Base-by-base conservation (phyloP, 345 rosid genomes). In the Sonneratia caseolaris region DNA sequence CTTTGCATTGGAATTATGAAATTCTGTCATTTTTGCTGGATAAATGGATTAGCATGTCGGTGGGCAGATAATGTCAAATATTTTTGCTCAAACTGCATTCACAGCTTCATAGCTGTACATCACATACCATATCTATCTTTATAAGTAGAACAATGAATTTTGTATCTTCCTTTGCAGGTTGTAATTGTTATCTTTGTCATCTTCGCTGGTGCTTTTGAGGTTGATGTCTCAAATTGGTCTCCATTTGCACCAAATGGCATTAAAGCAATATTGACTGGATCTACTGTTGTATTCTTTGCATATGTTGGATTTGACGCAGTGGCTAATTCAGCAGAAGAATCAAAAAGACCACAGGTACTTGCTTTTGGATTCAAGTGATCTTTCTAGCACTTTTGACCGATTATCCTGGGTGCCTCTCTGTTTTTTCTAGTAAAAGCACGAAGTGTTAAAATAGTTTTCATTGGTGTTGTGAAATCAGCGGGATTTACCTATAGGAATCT, bases 291-390 rank as follows among this genome's bases (percentile, higher is more conserved):
- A 11, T 92, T 96, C 87, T 96, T 96, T 77, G 91, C 99, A 36
- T 95, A 95, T 73, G 95, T 92, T 80, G 99, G 99, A 68, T 96
- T 92, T 84, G 99, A 96, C 81, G 98, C 94, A 4, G 97, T 92
- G 76, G 96, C 99, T 75, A 91, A 96, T 85, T 86, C 97, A 51
- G 98, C 96, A 69, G 98, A 96, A 89, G 95, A 96, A 77, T 85
- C 98, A 13, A 91, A 85, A 85, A 86, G 74, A 72, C 98, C 96
- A 76, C 98, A 92, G 96, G 96, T 87, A 71, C 72, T 75, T 71
- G 66, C 56, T 67, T 40, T 71, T 72, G 10, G 62, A 37, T 70
- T 35, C 64, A 37, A 56, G 57, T 57, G 68, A 37, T 76, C 67
- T 72, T 55, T 59, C 5, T 62, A 5, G 37, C 12, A 35, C 66